A percentile compares a stretch with the other conserved stretches of the same genome.
phyloP scores from a whole-genome alignment of 192 early-diverging fungal species.

The Backusella macrospora region DNA sequence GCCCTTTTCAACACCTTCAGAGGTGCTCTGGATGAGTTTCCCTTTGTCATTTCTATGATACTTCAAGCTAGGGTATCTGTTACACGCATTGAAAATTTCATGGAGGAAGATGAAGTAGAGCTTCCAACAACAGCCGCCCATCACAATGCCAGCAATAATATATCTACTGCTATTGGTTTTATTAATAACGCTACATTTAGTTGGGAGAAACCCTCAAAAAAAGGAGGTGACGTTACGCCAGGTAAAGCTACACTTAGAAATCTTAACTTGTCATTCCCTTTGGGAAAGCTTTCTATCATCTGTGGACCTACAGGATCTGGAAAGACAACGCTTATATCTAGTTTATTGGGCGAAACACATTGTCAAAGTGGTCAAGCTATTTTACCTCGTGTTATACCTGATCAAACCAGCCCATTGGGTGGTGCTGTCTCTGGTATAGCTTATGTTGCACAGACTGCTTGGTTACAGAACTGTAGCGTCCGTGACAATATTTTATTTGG shows the following conservation, averaged over 20 bases:
- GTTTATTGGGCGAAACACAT: constrained; percentile 84
- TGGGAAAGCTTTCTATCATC: constrained; percentile 73
- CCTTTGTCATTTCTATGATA: constrained; percentile 58
- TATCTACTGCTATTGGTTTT: constrained; percentile 58
- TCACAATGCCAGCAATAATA: constrained; percentile 19
- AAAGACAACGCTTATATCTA: constrained; percentile 81
- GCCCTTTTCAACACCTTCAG: constrained; percentile 77
- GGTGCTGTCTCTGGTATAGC: constrained; percentile 66
- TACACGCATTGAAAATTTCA: constrained; percentile 71
- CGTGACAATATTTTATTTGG: constrained; percentile 86
- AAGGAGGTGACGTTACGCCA: constrained; percentile 25
- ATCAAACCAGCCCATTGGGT: constrained; percentile 14
- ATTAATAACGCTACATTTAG: constrained; percentile 65
- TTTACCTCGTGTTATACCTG: constrained; percentile 39
- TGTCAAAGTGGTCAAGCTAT: constrained; percentile 45
- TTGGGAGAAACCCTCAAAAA: constrained; percentile 44
- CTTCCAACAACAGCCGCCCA: constrained; percentile 28
- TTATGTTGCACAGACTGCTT: constrained; percentile 77
- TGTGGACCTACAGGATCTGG: constrained; percentile 91
- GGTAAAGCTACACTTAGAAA: constrained; percentile 59
- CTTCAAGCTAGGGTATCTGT: constrained; percentile 70
- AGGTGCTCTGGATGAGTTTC: constrained; percentile 63
- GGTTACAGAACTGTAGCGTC: constrained; percentile 48
- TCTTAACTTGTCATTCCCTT: constrained; percentile 68
- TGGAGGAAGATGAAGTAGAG: constrained; percentile 72